A percentile compares a stretch with the other conserved stretches of the same genome.
Conservation (phyloP, 306 rosid genomes). For the Castanea crenata region DNA sequence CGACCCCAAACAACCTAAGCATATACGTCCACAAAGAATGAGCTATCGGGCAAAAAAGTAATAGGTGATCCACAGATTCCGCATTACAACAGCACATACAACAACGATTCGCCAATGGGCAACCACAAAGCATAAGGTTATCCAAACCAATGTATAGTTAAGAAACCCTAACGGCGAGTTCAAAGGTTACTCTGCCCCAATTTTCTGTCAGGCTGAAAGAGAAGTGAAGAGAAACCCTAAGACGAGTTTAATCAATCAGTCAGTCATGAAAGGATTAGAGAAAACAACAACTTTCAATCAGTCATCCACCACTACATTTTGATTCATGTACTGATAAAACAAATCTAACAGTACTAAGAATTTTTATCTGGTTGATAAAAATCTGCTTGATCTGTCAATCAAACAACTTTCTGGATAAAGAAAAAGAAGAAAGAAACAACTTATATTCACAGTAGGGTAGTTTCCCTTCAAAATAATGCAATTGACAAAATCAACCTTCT, state of each 20-base stretch:
- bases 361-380: not conserved
- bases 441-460: not conserved
- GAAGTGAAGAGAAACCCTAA: constrained; percentile 9
- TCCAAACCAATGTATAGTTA: not conserved
- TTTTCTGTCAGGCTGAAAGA: too few species aligned
- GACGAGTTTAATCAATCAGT: too few species aligned
- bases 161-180: not conserved
- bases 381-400: not conserved
- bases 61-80: too few species aligned
- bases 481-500: not conserved
- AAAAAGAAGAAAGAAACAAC: too few species aligned
- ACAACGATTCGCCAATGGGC: too few species aligned
- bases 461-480: not conserved
- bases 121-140: too few species aligned
- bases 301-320: not conserved
- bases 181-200: not conserved
- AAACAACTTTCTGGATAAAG: not conserved
- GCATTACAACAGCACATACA: too few species aligned
- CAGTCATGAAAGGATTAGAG: not conserved
- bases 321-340: not conserved
- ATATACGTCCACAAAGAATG: too few species aligned
- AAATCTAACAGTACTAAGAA: not conserved
- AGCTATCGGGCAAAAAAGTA: too few species aligned
- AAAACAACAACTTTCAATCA: not conserved
- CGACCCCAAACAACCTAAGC: too few species aligned